phyloP scores from a whole-genome alignment of 2,329 filamentous ascomycete species.

The Fusarium sp. region DNA sequence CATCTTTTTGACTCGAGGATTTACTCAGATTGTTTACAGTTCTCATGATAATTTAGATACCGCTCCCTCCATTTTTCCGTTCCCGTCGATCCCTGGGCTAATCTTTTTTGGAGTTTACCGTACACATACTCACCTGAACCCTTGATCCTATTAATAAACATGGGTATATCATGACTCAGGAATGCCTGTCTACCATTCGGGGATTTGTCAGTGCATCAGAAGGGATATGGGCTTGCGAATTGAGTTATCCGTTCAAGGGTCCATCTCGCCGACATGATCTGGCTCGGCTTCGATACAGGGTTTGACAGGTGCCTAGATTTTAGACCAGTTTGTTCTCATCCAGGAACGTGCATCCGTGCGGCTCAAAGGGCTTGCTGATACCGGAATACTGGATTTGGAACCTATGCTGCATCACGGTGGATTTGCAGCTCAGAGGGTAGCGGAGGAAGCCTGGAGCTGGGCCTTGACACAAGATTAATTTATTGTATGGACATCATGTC shows the following conservation, averaged over 20 bases:
- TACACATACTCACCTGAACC: background rate
- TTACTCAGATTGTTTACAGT: slow-evolving; percentile 19
- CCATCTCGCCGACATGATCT: no score
- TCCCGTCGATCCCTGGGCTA: slow-evolving; percentile 1
- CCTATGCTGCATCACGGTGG: background rate
- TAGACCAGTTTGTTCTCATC: background rate
- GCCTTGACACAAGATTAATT: no score
- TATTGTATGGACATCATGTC: background rate
- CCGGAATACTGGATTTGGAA: slow-evolving; percentile 1
- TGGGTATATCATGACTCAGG: background rate
- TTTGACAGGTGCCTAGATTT: background rate
- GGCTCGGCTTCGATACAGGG: background rate
- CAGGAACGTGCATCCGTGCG: background rate
- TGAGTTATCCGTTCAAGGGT: background rate
- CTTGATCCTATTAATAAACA: background rate
- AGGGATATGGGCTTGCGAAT: background rate
- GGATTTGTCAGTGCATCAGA: background rate
- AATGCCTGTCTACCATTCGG: background rate
- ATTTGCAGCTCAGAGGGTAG: slow-evolving; percentile 10
- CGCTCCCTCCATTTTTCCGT: slow-evolving; percentile 1
- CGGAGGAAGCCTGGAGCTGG: background rate
- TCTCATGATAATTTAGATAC: slow-evolving; percentile 19
- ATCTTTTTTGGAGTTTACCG: background rate
- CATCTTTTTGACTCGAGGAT: slow-evolving; percentile 8
- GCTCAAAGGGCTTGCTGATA: background rate